phyloP scores from a whole-genome alignment of 2,329 filamentous ascomycete genomes.

The Colletotrichum tabaci region DNA sequence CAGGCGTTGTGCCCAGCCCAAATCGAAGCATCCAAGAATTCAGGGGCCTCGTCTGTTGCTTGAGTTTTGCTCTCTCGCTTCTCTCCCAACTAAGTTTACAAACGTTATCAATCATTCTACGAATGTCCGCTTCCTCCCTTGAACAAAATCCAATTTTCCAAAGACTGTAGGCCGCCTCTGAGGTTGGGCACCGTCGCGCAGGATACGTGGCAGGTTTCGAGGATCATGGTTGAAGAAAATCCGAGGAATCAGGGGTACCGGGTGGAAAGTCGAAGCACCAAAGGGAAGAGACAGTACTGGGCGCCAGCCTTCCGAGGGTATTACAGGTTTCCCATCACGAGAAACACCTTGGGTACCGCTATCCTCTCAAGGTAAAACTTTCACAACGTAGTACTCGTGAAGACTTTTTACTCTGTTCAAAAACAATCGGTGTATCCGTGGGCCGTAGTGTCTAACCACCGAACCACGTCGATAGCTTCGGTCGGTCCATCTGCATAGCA shows the following conservation, averaged over 20 bases:
- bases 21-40: too few species aligned
- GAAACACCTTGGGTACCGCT: not conserved
- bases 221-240: not conserved
- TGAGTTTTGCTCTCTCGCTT: too few species aligned
- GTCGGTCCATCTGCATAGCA: constrained; percentile 44
- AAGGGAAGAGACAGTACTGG: not conserved
- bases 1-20: too few species aligned
- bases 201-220: not conserved
- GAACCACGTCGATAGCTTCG: constrained; percentile 44
- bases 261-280: constrained; percentile 2
- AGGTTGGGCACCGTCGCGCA: not conserved
- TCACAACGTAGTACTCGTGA: constrained; percentile 42
- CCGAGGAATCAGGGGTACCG: not conserved
- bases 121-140: too few species aligned
- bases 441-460: not conserved
- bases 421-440: not conserved
- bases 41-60: too few species aligned
- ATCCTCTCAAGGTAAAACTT: constrained; percentile 45
- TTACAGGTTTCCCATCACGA: not conserved
- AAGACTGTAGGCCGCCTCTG: not conserved
- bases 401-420: constrained; percentile 8
- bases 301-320: not conserved
- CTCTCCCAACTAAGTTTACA: too few species aligned
- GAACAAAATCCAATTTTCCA: not conserved
- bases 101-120: too few species aligned